Base-by-base conservation (phyloP, 1,284 basidiomycete species). In the Ustilago nuda region DNA sequence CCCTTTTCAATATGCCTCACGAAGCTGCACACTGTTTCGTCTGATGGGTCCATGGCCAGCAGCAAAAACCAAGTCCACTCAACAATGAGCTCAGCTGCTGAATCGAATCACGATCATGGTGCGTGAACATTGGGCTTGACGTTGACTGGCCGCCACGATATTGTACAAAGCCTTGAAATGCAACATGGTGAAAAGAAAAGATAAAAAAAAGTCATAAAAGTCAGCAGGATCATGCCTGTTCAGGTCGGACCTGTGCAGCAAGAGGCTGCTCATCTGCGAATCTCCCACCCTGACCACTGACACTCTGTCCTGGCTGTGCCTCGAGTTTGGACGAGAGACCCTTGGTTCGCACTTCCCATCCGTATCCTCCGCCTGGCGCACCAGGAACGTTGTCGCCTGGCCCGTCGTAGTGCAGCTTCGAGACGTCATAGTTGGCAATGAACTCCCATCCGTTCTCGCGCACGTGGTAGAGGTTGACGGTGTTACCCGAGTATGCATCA, bases 381-480 rank as follows among this genome's bases (percentile, higher is more conserved):
- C 78, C 81, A 8, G 82, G 80, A 23, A 82, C 78, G 30, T 71
- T 36, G 64, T 82, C 75, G 11, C 76, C 77, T 9, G 84, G 79
- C 23, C 84, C 84, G 8, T 84, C 82, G 72, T 84, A 85, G 66
- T 85, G 84, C 59, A 85, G 59, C 8, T 80, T 65, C n/a, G 80
- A 74, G 1, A 79, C 83, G 52, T 85, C 82, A 66, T 84, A 85
- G 74, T 85, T 85, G 52, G 55, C 82, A 53, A 85, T 82, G 61
- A 84, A 85, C 63, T 81, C 76, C 84, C 84, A 99, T 2, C 96
- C 97, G 71, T 93, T 90, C 87, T 97, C 92, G 85, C 94, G 92
- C 82, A 99, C 94, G 79, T 98, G 95, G 86, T 94, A 99, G 36
- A 99, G 89, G 88, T 99, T 99, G 88, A 93, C 92, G 3, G 94